Evolutionary conservation across 2,329 filamentous ascomycete genomes (phyloP).

Genomic region (Coniochaeta sp.): DNA sequence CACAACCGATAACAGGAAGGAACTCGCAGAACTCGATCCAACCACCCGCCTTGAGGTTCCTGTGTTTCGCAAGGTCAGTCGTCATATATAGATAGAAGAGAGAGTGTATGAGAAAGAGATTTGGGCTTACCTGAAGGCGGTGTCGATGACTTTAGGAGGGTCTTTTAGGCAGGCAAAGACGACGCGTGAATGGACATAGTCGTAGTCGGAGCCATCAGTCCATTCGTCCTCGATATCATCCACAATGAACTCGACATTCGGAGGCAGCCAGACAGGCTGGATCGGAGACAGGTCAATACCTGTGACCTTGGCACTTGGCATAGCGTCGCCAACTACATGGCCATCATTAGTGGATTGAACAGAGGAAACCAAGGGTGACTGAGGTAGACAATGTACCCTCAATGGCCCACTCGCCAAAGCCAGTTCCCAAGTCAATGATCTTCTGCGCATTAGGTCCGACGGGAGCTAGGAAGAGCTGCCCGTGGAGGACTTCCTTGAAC

Average conservation of each 20-base stretch:
- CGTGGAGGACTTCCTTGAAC: constrained; percentile 37
- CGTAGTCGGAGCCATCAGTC: constrained; percentile 48
- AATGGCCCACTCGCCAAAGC: constrained; percentile 48
- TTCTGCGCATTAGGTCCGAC: constrained; percentile 36
- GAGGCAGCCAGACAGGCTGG: constrained; percentile 37
- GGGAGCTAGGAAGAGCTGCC: constrained; percentile 33
- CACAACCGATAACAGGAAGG: constrained; percentile 29
- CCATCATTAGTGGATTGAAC: constrained; percentile 2
- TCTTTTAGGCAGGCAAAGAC: constrained; percentile 45
- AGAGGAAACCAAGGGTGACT: not conserved
- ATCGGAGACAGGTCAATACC: constrained; percentile 36
- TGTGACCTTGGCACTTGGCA: constrained; percentile 35
- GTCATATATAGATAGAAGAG: not conserved
- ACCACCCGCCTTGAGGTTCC: constrained; percentile 35
- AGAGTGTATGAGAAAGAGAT: not conserved
- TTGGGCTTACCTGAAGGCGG: constrained; percentile 31
- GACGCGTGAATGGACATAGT: constrained; percentile 53
- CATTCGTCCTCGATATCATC: constrained; percentile 50
- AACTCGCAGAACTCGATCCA: constrained; percentile 44
- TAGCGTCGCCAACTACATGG: constrained; percentile 33
- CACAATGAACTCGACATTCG: constrained; percentile 47
- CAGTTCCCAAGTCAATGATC: constrained; percentile 42
- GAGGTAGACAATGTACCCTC: constrained; percentile 27
- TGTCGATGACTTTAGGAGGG: constrained; percentile 36
- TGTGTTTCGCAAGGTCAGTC: constrained; percentile 15